Conservation (phyloP, 805 yeast species). For the Grigorovia jiainica region DNA sequence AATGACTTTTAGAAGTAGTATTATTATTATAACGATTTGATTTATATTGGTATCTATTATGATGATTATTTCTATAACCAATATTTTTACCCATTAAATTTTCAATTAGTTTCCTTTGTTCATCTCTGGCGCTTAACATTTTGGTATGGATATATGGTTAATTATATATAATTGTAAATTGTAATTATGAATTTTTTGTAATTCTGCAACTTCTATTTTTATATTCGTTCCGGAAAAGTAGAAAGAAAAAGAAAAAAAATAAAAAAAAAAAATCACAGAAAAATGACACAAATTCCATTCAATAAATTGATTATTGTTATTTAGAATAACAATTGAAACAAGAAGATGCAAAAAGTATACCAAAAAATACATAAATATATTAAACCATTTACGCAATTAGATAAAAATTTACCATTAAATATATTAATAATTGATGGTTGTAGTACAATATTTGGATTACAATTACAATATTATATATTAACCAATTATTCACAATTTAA, state of each 20-base stretch:
- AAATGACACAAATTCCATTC: neutral
- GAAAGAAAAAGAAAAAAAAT: too few species aligned
- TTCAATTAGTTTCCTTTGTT: conserved; percentile 66
- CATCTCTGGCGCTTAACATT: conserved; percentile 48
- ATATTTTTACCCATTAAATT: conserved; percentile 50
- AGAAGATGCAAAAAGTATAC: too few species aligned
- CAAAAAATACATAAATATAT: neutral
- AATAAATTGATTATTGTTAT: too few species aligned
- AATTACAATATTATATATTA: neutral
- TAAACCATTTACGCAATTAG: neutral
- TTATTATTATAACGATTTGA: conserved; percentile 9
- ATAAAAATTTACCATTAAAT: neutral
- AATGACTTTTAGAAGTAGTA: too few species aligned
- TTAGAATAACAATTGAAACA: too few species aligned
- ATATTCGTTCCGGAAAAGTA: too few species aligned
- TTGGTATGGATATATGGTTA: neutral
- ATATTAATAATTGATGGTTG: neutral
- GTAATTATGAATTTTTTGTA: neutral
- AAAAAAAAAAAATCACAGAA: neutral
- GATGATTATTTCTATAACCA: conserved; percentile 3
- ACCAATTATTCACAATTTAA: neutral
- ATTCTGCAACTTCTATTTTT: neutral
- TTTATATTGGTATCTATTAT: conserved; percentile 6
- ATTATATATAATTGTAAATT: neutral
- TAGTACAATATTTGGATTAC: neutral